Conservation (phyloP, 1,139 yeast species). For the Geotrichum cucujoidarum region DNA sequence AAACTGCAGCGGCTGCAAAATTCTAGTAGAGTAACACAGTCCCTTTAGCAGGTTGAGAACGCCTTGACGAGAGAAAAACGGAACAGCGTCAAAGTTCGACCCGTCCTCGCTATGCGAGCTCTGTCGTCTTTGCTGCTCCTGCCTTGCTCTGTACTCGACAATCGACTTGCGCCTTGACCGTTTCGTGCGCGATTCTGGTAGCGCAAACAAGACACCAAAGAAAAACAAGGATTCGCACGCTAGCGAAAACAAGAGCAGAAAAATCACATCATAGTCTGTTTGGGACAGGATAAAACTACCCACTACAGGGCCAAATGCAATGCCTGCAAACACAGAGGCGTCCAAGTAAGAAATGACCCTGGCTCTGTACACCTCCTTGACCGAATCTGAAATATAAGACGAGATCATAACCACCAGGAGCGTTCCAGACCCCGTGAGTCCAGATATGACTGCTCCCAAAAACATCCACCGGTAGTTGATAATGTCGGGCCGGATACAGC, state of each 20-base stretch:
- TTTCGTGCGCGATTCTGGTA: slow-evolving; percentile 57
- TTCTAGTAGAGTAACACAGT: slow-evolving; percentile 23
- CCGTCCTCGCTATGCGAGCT: not conserved
- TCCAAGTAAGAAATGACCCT: slow-evolving; percentile 52
- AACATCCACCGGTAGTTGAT: slow-evolving; percentile 39
- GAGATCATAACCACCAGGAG: slow-evolving; percentile 50
- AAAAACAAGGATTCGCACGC: slow-evolving; percentile 29
- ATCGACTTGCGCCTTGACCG: slow-evolving; percentile 44
- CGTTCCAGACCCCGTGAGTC: slow-evolving; percentile 53
- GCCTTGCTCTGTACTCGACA: slow-evolving; percentile 7
- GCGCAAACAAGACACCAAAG: slow-evolving; percentile 38
- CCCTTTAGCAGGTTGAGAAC: no score
- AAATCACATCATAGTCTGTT: slow-evolving; percentile 27
- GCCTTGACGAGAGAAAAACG: no score
- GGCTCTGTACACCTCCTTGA: slow-evolving; percentile 50
- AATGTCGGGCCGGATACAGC: slow-evolving; percentile 30
- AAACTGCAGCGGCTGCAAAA: slow-evolving; percentile 46
- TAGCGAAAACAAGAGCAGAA: slow-evolving; percentile 31
- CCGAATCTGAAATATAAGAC: slow-evolving; percentile 63
- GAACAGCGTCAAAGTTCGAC: no score
- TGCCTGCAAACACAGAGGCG: slow-evolving; percentile 56
- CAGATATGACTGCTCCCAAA: slow-evolving; percentile 41
- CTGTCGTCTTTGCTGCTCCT: slow-evolving; percentile 10
- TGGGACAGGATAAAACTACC: slow-evolving; percentile 43
- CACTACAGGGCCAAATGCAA: slow-evolving; percentile 60